Evolutionary conservation across 2,329 filamentous ascomycete species (phyloP).

Genomic region (Colletotrichum orbiculare): DNA sequence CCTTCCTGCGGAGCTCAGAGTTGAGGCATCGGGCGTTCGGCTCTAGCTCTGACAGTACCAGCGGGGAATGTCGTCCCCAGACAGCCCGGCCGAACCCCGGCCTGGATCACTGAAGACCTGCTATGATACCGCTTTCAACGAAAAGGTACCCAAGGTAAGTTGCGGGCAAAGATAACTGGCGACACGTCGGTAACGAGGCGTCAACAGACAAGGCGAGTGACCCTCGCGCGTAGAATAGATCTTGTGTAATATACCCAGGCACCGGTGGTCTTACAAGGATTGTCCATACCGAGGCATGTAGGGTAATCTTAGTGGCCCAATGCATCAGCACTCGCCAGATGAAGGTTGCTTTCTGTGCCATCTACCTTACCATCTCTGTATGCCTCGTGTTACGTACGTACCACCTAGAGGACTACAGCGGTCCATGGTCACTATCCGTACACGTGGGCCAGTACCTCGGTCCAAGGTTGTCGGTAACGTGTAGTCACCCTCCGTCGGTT

Average conservation of each 20-base stretch:
- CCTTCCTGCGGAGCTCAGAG: slow-evolving; percentile 18
- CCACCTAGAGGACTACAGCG: background rate
- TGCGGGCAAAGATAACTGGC: too few species aligned
- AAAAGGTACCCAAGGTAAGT: too few species aligned
- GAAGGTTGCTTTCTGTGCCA: slow-evolving; percentile 15
- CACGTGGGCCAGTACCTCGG: slow-evolving; percentile 14
- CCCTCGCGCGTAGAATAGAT: background rate
- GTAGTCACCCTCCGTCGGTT: too few species aligned
- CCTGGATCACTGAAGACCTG: too few species aligned
- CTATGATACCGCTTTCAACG: too few species aligned
- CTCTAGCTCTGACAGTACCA: background rate
- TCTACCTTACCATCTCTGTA: background rate
- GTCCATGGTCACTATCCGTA: too few species aligned
- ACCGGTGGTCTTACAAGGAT: slow-evolving; percentile 5
- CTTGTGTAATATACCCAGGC: background rate
- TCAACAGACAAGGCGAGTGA: background rate
- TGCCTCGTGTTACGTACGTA: background rate
- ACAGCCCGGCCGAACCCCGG: too few species aligned
- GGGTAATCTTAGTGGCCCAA: slow-evolving; percentile 33
- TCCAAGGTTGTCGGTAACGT: slow-evolving; percentile 4
- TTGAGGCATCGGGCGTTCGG: background rate
- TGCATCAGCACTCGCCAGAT: slow-evolving; percentile 7
- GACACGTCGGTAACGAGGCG: too few species aligned
- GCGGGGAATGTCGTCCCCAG: too few species aligned
- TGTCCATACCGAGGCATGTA: slow-evolving; percentile 20